Evolutionary conservation across 2,329 filamentous ascomycete genomes (phyloP).

Genomic region (Plenodomus tracheiphilus): DNA sequence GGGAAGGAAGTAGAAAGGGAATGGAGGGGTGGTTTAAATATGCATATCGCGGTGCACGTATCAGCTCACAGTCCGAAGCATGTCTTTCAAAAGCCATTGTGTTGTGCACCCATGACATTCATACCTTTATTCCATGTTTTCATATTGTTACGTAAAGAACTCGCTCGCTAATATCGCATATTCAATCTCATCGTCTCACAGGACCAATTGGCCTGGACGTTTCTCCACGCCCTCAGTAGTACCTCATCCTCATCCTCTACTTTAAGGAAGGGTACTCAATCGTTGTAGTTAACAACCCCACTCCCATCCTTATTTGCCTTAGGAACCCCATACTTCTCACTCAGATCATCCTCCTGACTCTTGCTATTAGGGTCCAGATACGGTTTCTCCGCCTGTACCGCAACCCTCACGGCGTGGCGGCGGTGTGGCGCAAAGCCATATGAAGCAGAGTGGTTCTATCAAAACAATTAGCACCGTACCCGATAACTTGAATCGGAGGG

Average conservation of each 20-base stretch:
- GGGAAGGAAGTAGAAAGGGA: too few species aligned
- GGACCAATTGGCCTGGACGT: neutral
- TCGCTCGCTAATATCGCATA: neutral
- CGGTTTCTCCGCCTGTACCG: constrained; percentile 53
- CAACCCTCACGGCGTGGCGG: constrained; percentile 58
- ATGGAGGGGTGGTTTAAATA: too few species aligned
- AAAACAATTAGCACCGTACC: constrained; percentile 3
- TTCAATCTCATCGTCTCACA: neutral
- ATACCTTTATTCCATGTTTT: neutral
- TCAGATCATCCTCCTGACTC: constrained; percentile 60
- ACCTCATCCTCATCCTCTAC: constrained; percentile 17
- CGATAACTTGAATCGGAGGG: neutral
- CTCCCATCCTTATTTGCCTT: constrained; percentile 60
- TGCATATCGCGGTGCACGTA: too few species aligned
- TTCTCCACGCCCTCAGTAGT: neutral
- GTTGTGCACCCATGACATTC: too few species aligned
- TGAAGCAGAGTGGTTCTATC: constrained; percentile 59
- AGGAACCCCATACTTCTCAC: constrained; percentile 52
- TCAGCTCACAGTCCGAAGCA: too few species aligned
- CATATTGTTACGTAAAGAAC: neutral
- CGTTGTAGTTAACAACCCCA: constrained; percentile 61
- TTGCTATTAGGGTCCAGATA: constrained; percentile 50
- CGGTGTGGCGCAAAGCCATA: constrained; percentile 62
- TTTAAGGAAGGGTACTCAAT: constrained; percentile 29
- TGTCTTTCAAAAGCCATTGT: too few species aligned